phyloP scores from a whole-genome alignment of 305 asterid species.

The Rubia tinctorum region DNA sequence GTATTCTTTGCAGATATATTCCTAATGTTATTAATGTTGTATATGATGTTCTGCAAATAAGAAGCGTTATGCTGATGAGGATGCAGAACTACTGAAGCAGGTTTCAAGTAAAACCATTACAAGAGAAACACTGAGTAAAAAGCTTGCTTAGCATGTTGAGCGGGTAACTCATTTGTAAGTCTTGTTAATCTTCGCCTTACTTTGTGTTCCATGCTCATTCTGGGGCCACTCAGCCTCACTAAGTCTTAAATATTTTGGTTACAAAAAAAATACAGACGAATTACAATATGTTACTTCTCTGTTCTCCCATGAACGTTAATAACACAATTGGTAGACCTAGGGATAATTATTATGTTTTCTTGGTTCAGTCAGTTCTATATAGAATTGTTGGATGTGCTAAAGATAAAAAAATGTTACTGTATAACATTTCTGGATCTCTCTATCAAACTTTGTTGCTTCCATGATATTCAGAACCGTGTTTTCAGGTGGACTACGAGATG shows the following conservation, averaged over 20 bases:
- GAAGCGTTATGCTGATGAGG: constrained; percentile 50
- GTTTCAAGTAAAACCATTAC: constrained; percentile 50
- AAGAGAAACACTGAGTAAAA: constrained; percentile 58
- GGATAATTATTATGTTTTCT: too few relatives aligned
- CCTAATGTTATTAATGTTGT: constrained; percentile 73
- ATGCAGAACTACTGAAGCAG: constrained; percentile 63
- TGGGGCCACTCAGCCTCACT: neutral
- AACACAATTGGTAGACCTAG: neutral
- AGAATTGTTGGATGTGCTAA: neutral
- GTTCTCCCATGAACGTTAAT: neutral
- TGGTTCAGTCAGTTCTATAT: neutral
- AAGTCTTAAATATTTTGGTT: neutral
- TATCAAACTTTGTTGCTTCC: neutral
- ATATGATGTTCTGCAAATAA: constrained; percentile 58
- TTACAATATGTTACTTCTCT: neutral
- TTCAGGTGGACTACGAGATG: constrained; percentile 96
- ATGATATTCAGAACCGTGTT: neutral
- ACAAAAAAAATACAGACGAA: neutral
- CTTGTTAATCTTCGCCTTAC: neutral
- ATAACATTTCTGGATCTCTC: neutral
- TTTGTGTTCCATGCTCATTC: neutral
- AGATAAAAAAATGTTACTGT: too few relatives aligned
- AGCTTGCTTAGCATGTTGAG: constrained; percentile 84
- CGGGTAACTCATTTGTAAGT: constrained; percentile 35
- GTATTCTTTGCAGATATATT: constrained; percentile 58